Base-by-base conservation (phyloP, 129 eudicot genomes). In the Lactuca saligna region DNA sequence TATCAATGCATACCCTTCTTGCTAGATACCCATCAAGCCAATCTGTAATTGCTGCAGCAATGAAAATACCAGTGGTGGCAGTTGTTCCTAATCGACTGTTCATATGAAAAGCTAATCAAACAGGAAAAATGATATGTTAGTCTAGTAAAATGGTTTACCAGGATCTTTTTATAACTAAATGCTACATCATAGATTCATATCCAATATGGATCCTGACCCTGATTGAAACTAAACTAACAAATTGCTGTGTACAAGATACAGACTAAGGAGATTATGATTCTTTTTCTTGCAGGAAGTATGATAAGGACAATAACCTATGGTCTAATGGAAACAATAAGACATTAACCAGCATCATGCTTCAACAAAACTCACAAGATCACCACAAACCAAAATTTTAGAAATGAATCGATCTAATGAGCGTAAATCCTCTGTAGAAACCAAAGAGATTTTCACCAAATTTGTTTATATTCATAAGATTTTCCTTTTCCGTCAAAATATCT, bases 1-100 rank as follows among this genome's bases (percentile, higher is more conserved):
- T 17, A 66, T 8, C 29, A 62, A 41, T 42, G 39, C 65, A n/a
- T 79, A 92, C 98, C 89, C 85, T 84, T 72, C 98, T 73, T 42
- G 98, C 98, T 79, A 92, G 84, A 78, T 88, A 89, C 15, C 98
- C 98, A 81, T 92, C 98, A 72, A 92, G 91, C 96, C 98, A 92
- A 78, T 92, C 98, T 14, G 98, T 92, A 68, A 89, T 82, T 61
- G 98, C 88, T 42, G 98, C 98, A 39, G 84, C 90, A 66, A 92
- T 64, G 62, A 92, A 92, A 60, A 92, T 92, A 51, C 88, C 78
- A 0, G 96, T 85, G 8, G 98, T 89, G 62, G 82, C 88, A 31
- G 85, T 75, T 11, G 95, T 83, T 59, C 98, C 98, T 88, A 87
- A 89, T 87, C 88, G 82, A 59, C 86, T 83, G 79, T 92, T 81